Evolutionary conservation across 2,329 filamentous ascomycete genomes (phyloP).

Genomic region (Trichoderma sp.): DNA sequence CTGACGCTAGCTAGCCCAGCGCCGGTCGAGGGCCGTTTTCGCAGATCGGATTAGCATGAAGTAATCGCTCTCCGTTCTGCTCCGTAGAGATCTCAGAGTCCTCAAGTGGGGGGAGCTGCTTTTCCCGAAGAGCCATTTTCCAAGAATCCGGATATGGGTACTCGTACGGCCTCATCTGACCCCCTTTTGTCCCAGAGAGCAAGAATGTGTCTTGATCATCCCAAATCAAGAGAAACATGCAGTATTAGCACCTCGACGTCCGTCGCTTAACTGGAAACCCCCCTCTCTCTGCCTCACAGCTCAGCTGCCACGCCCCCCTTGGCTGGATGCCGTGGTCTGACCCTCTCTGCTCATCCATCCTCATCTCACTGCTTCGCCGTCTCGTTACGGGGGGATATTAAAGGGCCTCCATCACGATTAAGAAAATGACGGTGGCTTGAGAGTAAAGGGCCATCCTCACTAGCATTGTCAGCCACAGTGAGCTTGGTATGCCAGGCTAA

Average conservation of each 20-base stretch:
- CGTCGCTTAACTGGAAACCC: neutral
- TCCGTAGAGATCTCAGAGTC: neutral
- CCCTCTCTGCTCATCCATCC: neutral
- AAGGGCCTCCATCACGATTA: constrained; percentile 1
- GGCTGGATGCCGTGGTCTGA: neutral
- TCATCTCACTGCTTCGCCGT: neutral
- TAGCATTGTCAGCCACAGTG: constrained; percentile 9
- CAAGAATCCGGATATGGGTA: constrained; percentile 1
- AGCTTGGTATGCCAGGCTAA: constrained; percentile 8
- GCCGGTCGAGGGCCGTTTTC: neutral
- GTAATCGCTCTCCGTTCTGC: neutral
- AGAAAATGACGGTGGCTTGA: constrained; percentile 17
- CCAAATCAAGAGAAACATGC: neutral
- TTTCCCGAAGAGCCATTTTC: neutral
- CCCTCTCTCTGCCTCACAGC: neutral
- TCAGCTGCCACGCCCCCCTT: constrained; percentile 3
- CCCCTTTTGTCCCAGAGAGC: neutral
- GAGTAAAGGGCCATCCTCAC: neutral
- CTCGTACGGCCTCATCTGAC: neutral
- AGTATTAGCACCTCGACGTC: neutral
- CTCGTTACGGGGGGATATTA: neutral
- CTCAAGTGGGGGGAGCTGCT: constrained; percentile 3
- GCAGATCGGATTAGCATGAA: constrained; percentile 5
- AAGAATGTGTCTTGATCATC: neutral
- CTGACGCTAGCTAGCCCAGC: neutral